Conservation (phyloP, 148 eudicot species). For the Rhododendron mucronatum region DNA sequence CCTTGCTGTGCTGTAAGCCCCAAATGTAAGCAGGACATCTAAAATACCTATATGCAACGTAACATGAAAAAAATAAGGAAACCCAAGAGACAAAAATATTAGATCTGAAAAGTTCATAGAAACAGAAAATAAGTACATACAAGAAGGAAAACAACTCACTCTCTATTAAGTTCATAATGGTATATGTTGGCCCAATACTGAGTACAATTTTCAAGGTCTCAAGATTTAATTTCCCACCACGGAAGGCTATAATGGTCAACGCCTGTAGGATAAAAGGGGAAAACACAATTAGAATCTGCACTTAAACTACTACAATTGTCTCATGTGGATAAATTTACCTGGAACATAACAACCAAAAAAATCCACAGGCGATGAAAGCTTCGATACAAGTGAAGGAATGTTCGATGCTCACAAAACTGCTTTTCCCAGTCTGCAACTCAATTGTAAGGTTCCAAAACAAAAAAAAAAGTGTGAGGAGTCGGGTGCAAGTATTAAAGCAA, state of each 20-base stretch:
- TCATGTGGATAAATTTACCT: slow-evolving; percentile 37
- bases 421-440: slow-evolving; percentile 76
- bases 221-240: slow-evolving; percentile 46
- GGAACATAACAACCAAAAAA: slow-evolving; percentile 89
- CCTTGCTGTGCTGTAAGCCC: slow-evolving; percentile 84
- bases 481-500: background rate
- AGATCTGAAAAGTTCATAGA: background rate
- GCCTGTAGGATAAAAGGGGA: slow-evolving; percentile 39
- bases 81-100: background rate
- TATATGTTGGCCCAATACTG: slow-evolving; percentile 87
- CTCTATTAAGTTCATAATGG: slow-evolving; percentile 83
- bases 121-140: background rate
- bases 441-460: background rate
- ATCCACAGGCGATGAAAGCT: slow-evolving; percentile 99
- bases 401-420: slow-evolving; percentile 98
- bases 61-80: slow-evolving; percentile 1
- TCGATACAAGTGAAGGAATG: slow-evolving; percentile 88
- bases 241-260: slow-evolving; percentile 79
- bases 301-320: background rate
- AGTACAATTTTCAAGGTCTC: slow-evolving; percentile 58
- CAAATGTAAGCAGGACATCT: slow-evolving; percentile 88
- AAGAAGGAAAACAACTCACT: slow-evolving; percentile 40
- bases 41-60: slow-evolving; percentile 50
- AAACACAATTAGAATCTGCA: slow-evolving; percentile 2
- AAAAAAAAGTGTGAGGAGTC: background rate